Evolutionary conservation across 352 stramenopile genomes (phyloP), one percentile per base, ranked within the genome.

Genomic region (Thalassiosira hispida): DNA sequence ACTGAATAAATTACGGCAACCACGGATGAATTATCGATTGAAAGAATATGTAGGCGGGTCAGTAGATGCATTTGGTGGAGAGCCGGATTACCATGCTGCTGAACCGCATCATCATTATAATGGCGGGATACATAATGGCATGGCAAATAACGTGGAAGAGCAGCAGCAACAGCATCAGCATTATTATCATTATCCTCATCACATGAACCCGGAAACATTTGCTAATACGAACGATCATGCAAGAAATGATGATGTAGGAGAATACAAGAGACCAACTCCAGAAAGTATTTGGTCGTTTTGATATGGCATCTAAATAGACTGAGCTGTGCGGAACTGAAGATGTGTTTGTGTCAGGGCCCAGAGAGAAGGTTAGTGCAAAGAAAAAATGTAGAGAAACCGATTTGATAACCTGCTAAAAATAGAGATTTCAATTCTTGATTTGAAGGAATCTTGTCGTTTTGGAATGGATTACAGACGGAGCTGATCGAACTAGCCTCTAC

Each of bases 1-100:
- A 38, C 63, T 94, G 20, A 91, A 90, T 57, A 92, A 94, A 56
- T 77, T 94, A 31, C 74, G 89, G 14, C 73, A 85, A 59, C 89
- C 89, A 8, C 68, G 83, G 56, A 77, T 84, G 63, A 92, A 89
- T 72, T 90, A 92, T 65, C 73, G 83, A 51, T 59, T 94, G 31
- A 91, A 91, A 72, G 80, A 90, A 64, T 93, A 91, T 46, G 67
- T 84, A n/a, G 64, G 56, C 1, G 44, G 60, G 27, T 35, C 57
- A 33, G 63, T n/a, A n/a, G n/a, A 80, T 18, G 61, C 7, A 9
- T 51, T 47, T 29, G 47, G 8, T 62, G 40, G 69, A 56, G 29
- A 33, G 6, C 35, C 23, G 22, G 23, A 57, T 31, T 18, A 57
- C 31, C 3, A 9, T 38, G 31, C n/a, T 55, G 46, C 20, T 55